Base-by-base conservation (phyloP, 2,329 filamentous ascomycete species). In the Hypoxylon sp. region DNA sequence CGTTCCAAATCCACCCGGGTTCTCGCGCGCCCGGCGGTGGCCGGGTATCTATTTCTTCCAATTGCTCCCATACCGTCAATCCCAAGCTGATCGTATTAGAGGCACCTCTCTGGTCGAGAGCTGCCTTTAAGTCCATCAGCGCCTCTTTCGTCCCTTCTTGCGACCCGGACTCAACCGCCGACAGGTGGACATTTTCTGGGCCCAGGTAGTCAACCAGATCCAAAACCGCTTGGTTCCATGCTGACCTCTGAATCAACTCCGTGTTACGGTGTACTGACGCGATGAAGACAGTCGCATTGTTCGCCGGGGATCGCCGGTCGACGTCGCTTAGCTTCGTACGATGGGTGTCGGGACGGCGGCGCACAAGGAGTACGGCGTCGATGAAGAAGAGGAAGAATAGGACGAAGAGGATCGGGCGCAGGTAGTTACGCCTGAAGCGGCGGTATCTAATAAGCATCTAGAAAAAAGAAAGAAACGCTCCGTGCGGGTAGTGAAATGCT, bases 221-320 rank as follows among this genome's bases (percentile, higher is more conserved):
- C 0, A 90, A 67, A 1, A 92, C 79, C 2, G 86, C 87, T 13
- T 83, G 77, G 69, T 84, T 87, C 89, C 90, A 92, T 63, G 87
- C 82, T 7, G 79, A 81, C 14, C 86, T 84, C 3, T 92, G 82
- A 21, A 91, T 83, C 0, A 73, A 69, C 68, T 89, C 89, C 61
- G 87, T 89, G 73, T 91, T 92, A 83, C 89, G 91, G 75, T 92
- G 89, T 56, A 90, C 85, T 45, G 87, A 88, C 13, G 88, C 87
- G 57, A 93, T 90, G 79, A 86, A 93, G 69, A 92, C 84, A 10
- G 76, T 78, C 9, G 76, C 73, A 48, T 80, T 79, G 28, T 63
- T 65, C 9, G 53, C 30, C 7, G 49, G 70, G 19, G 59, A 73
- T 63, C 56, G 72, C 56, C 64, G 67, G 43, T 69, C 71, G 55